These are phyloP conservation scores for Pyrenophora seminiperda DNA, from an alignment of 2,329 filamentous ascomycete genomes.

Conservation along the genomic window DNA sequence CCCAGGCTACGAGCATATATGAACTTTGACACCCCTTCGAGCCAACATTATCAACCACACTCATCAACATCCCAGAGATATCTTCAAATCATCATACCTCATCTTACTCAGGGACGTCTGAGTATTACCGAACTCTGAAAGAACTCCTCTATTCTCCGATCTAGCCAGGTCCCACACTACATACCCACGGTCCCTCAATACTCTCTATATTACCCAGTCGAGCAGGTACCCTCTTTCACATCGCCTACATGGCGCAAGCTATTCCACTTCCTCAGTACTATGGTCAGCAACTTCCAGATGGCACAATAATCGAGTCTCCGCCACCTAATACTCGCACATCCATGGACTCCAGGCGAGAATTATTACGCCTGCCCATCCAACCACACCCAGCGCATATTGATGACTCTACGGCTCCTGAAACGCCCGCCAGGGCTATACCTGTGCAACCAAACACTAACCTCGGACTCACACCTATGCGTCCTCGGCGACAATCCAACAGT, in stretches of 20 bases:
- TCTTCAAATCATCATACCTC: background rate
- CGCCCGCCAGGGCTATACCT: conserved; percentile 17
- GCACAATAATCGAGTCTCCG: conserved; percentile 36
- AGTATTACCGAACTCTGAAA: background rate
- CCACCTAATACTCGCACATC: conserved; percentile 21
- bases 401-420: conserved; percentile 13
- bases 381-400: conserved; percentile 35
- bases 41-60: background rate
- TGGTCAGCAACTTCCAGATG: conserved; percentile 37
- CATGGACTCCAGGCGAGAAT: conserved; percentile 34
- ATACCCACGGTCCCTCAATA: conserved; percentile 12
- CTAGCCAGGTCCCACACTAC: background rate
- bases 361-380: conserved; percentile 37
- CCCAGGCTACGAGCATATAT: conserved; percentile 24
- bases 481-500: conserved; percentile 18
- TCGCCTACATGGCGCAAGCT: conserved; percentile 29
- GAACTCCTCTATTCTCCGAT: conserved; percentile 1
- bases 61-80: background rate
- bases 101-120: no score
- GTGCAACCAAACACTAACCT: conserved; percentile 14
- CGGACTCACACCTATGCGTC: conserved; percentile 8
- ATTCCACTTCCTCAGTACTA: conserved; percentile 35
- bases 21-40: conserved; percentile 15
- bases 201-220: conserved; percentile 3
- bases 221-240: background rate